Evolutionary conservation across 257 asterid species (phyloP).

Genomic region (Thymus quinquecostatus): DNA sequence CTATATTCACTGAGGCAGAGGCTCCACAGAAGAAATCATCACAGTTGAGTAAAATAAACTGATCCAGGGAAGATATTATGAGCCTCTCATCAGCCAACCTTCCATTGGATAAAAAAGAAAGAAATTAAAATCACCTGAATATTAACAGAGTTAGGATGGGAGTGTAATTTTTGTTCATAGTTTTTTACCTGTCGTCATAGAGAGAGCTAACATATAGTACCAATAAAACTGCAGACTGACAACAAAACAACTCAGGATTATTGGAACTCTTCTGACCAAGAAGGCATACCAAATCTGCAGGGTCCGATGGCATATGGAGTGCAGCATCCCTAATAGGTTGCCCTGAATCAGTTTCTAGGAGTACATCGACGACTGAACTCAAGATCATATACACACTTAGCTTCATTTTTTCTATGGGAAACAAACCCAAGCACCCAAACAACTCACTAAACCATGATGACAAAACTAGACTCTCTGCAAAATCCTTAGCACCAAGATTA

Average conservation of each 20-base stretch:
- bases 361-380: constrained; percentile 61
- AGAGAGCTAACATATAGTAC: constrained; percentile 74
- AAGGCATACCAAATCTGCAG: constrained; percentile 81
- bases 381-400: constrained; percentile 65
- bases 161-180: constrained; percentile 20
- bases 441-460: constrained; percentile 85
- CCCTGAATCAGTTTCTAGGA: constrained; percentile 73
- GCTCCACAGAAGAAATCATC: constrained; percentile 42
- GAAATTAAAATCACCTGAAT: constrained; percentile 3
- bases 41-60: constrained; percentile 79
- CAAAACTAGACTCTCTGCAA: constrained; percentile 60
- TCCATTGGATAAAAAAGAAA: not conserved
- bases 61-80: constrained; percentile 90
- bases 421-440: constrained; percentile 88
- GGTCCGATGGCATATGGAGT: constrained; percentile 79
- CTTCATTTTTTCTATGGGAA: constrained; percentile 74
- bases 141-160: not conserved
- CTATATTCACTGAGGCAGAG: constrained; percentile 53
- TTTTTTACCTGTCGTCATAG: constrained; percentile 71
- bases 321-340: constrained; percentile 70
- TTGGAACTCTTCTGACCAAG: constrained; percentile 79
- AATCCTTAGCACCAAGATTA: constrained; percentile 47
- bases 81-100: constrained; percentile 87
- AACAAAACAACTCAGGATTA: constrained; percentile 56
- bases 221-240: constrained; percentile 78